phyloP scores from a whole-genome alignment of 441 rosid species.

The Pelargonium citronellum region DNA sequence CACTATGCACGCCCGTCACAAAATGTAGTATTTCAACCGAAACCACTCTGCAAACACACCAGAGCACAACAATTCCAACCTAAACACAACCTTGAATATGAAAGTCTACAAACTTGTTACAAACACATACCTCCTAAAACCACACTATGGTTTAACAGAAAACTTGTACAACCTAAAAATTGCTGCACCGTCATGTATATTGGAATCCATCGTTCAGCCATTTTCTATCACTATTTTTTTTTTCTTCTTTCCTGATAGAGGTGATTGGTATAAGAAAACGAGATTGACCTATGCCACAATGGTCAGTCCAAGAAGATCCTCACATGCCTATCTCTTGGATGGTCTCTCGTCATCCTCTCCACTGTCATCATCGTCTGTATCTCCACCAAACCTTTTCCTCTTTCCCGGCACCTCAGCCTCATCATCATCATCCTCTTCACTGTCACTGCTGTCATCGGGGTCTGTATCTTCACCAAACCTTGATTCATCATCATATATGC shows the following conservation, averaged over 20 bases:
- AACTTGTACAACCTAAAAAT: background rate
- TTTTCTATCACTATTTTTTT: slow-evolving; percentile 19
- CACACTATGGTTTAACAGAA: too few relatives aligned
- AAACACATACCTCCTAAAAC: background rate
- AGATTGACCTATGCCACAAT: slow-evolving; percentile 40
- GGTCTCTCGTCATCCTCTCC: slow-evolving; percentile 73
- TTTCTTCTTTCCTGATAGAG: slow-evolving; percentile 26
- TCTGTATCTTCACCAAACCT: slow-evolving; percentile 43
- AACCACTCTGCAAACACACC: too few relatives aligned
- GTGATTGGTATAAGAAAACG: slow-evolving; percentile 20
- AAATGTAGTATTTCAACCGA: too few relatives aligned
- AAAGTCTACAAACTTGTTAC: background rate
- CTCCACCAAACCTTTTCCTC: slow-evolving; percentile 54
- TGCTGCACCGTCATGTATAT: background rate
- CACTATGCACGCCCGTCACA: too few relatives aligned
- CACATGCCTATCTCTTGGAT: slow-evolving; percentile 53
- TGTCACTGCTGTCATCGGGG: slow-evolving; percentile 35
- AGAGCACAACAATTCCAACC: background rate
- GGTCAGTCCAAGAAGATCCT: slow-evolving; percentile 28
- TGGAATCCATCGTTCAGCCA: too few relatives aligned
- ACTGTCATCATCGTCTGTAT: slow-evolving; percentile 49
- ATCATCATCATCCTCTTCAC: slow-evolving; percentile 46
- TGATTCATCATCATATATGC: slow-evolving; percentile 8
- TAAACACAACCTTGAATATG: background rate
- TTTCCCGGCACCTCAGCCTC: slow-evolving; percentile 62